These are phyloP conservation scores for Phaffia rhodozyma DNA, from an alignment of 1,284 basidiomycete species.

Conservation along the genomic window DNA sequence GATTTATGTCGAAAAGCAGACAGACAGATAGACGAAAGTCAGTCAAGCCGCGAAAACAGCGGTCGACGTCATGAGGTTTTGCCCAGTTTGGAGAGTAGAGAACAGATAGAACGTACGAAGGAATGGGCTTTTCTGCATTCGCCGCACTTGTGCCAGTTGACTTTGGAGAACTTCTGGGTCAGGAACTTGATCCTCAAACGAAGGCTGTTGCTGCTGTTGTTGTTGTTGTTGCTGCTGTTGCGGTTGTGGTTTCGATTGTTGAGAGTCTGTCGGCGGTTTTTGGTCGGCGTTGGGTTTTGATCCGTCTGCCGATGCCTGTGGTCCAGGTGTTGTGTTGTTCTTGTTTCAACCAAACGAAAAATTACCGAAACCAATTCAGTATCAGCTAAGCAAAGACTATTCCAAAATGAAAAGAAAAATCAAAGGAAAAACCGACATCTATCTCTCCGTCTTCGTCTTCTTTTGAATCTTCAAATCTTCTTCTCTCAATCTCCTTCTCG, in stretches of 20 bases:
- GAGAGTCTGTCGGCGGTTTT: not conserved
- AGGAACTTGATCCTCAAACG: constrained; percentile 5
- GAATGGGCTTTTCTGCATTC: constrained; percentile 57
- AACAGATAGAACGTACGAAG: not conserved
- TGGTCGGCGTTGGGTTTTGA: constrained; percentile 8
- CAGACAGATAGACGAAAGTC: not conserved
- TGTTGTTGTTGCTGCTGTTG: constrained; percentile 2
- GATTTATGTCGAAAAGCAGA: not conserved
- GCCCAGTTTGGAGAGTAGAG: not conserved
- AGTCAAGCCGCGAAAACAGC: too few relatives aligned
- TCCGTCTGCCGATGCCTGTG: not conserved
- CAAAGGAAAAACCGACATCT: constrained; percentile 37
- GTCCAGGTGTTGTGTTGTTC: not conserved
- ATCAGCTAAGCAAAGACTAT: not conserved
- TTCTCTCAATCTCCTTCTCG: constrained; percentile 68
- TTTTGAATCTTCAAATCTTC: constrained; percentile 46
- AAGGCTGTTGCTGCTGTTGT: constrained; percentile 2
- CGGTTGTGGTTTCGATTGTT: not conserved
- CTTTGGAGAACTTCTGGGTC: constrained; percentile 45
- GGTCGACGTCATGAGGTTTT: too few relatives aligned
- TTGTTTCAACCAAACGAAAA: not conserved
- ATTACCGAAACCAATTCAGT: not conserved
- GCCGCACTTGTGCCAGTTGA: constrained; percentile 57
- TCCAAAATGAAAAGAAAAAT: constrained; percentile 23
- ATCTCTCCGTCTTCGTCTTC: constrained; percentile 27